Conservation (phyloP, 371 early-diverging fungal genomes). For the Mucor circinelloides region DNA sequence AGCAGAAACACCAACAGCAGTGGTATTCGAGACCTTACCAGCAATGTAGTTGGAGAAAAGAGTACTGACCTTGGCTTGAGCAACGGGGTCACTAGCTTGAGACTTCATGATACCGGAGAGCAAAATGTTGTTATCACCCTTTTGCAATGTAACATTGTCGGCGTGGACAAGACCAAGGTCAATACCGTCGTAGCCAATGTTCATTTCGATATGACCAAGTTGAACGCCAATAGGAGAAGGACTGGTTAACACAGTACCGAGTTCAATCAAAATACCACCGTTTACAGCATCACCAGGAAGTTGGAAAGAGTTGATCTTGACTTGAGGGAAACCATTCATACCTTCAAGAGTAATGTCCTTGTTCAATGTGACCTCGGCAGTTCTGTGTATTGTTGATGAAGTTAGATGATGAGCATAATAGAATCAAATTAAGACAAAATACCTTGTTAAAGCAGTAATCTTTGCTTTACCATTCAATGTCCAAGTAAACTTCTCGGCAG, state of each 20-base stretch:
- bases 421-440: constrained; percentile 44
- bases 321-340: constrained; percentile 60
- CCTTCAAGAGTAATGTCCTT: constrained; percentile 47
- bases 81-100: constrained; percentile 46
- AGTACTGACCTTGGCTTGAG: constrained; percentile 46
- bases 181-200: constrained; percentile 54
- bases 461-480: constrained; percentile 38
- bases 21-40: constrained; percentile 51
- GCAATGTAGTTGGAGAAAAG: constrained; percentile 62
- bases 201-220: constrained; percentile 59
- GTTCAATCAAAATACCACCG: constrained; percentile 59
- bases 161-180: constrained; percentile 56
- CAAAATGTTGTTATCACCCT: constrained; percentile 54
- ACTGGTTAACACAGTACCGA: constrained; percentile 57
- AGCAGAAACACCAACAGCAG: constrained; percentile 60
- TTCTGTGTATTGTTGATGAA: constrained; percentile 18
- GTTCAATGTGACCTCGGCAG: constrained; percentile 42
- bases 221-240: constrained; percentile 65
- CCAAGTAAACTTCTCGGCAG: constrained; percentile 44
- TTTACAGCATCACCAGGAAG: constrained; percentile 61
- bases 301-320: constrained; percentile 57
- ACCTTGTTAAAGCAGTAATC: constrained; percentile 46
- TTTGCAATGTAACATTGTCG: constrained; percentile 43
- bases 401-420: constrained; percentile 39
- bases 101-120: constrained; percentile 57